These are phyloP conservation scores for Carex parvula DNA, from an alignment of 176 grass and related monocot species.

Conservation along the genomic window DNA sequence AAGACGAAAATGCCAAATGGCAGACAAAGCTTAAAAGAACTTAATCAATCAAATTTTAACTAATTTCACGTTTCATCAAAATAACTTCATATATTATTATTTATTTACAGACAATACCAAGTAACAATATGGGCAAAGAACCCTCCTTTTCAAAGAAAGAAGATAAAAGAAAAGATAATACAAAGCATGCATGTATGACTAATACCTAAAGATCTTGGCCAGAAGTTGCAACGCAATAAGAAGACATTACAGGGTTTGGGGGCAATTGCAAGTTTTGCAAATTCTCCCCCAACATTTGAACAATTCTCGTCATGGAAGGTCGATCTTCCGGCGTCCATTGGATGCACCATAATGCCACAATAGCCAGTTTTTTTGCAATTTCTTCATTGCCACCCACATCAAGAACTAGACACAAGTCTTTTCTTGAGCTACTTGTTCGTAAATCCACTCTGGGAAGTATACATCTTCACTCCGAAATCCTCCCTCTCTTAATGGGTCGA, in stretches of 20 bases:
- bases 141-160: too few species aligned
- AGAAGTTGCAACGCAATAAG: not conserved
- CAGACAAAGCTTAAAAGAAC: too few species aligned
- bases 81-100: too few species aligned
- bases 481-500: not conserved
- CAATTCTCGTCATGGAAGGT: conserved; percentile 25
- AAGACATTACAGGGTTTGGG: not conserved
- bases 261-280: conserved; percentile 13
- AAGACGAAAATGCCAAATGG: too few species aligned
- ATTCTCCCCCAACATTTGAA: conserved; percentile 25
- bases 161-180: too few species aligned
- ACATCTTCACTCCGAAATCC: conserved; percentile 3
- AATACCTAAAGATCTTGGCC: too few species aligned
- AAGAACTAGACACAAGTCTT: not conserved
- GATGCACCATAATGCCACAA: conserved; percentile 23
- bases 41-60: too few species aligned
- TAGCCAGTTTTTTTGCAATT: not conserved
- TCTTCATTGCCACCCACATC: not conserved
- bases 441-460: conserved; percentile 49
- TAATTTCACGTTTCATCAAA: too few species aligned
- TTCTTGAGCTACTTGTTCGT: conserved; percentile 29
- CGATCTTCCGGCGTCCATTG: conserved; percentile 30
- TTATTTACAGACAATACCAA: too few species aligned
- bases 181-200: too few species aligned
- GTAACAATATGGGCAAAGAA: too few species aligned